A percentile compares a stretch with the other conserved stretches of the same genome.
Evolutionary conservation across 2,329 filamentous ascomycete genomes (phyloP).

Genomic region (Clonostachys chloroleuca): DNA sequence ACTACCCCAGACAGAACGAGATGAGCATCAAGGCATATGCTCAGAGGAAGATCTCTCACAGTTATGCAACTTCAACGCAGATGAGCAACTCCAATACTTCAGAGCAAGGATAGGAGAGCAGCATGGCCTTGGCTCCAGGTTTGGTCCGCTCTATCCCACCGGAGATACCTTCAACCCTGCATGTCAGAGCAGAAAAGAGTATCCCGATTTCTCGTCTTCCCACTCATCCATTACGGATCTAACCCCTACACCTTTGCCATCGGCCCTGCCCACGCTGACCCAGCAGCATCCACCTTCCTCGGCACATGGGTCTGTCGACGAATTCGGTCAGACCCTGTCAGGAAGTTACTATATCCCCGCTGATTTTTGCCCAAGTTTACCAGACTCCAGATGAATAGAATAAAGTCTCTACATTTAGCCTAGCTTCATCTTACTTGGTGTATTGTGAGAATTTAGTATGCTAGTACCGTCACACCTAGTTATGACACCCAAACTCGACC

Average conservation of each 20-base stretch:
- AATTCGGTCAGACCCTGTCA: neutral
- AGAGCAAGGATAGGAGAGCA: neutral
- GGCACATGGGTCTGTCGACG: neutral
- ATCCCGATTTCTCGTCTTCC: neutral
- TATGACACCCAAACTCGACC: neutral
- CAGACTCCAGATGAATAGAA: neutral
- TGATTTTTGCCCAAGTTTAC: neutral
- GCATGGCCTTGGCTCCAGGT: neutral
- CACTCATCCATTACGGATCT: neutral
- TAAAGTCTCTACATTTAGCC: neutral
- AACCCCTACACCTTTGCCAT: neutral
- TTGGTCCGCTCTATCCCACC: neutral
- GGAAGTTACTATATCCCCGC: neutral
- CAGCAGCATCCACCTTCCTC: neutral
- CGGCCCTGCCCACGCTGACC: neutral
- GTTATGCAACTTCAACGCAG: neutral
- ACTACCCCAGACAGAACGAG: neutral
- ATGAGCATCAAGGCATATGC: neutral
- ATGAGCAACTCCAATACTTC: neutral
- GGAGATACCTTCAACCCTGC: neutral
- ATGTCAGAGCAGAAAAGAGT: neutral
- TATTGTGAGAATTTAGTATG: neutral
- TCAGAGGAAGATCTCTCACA: neutral
- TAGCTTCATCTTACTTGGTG: neutral
- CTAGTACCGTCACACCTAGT: neutral